Evolutionary conservation across 2,329 filamentous ascomycete genomes (phyloP).

Genomic region (Alternaria brassicae): DNA sequence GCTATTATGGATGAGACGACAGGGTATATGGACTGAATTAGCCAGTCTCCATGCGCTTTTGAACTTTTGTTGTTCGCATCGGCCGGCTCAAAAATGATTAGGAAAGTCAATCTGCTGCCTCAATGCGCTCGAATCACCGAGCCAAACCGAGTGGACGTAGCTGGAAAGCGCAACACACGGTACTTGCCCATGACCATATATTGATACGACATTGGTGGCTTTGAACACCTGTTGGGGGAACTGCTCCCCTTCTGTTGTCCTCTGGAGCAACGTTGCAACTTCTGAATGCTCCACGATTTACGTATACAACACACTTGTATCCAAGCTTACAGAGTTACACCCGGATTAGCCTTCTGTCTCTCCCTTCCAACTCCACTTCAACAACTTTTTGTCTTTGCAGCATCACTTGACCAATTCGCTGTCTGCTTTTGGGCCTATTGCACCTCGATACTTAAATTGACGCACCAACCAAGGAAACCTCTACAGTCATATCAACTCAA

Average conservation of each 20-base stretch:
- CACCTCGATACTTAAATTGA: too few species aligned
- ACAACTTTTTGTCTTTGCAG: background rate
- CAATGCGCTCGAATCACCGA: background rate
- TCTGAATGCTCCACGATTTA: background rate
- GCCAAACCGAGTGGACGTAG: background rate
- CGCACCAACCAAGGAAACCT: too few species aligned
- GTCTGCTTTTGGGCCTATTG: background rate
- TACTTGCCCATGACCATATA: background rate
- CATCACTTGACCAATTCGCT: background rate
- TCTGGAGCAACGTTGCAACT: background rate
- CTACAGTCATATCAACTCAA: background rate
- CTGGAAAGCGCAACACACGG: background rate
- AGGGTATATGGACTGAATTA: slow-evolving; percentile 41
- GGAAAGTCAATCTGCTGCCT: background rate
- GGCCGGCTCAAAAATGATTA: background rate
- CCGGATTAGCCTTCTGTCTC: background rate
- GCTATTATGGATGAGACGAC: slow-evolving; percentile 48
- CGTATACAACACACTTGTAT: background rate
- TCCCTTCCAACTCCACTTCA: background rate
- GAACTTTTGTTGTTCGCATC: background rate
- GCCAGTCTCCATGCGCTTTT: rapidly evolving
- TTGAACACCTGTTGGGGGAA: background rate
- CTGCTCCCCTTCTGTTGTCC: background rate
- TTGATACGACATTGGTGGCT: background rate
- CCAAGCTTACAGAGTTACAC: background rate